phyloP scores from a whole-genome alignment of 176 grass and related monocot genomes.

The Coix lacrymajobi region DNA sequence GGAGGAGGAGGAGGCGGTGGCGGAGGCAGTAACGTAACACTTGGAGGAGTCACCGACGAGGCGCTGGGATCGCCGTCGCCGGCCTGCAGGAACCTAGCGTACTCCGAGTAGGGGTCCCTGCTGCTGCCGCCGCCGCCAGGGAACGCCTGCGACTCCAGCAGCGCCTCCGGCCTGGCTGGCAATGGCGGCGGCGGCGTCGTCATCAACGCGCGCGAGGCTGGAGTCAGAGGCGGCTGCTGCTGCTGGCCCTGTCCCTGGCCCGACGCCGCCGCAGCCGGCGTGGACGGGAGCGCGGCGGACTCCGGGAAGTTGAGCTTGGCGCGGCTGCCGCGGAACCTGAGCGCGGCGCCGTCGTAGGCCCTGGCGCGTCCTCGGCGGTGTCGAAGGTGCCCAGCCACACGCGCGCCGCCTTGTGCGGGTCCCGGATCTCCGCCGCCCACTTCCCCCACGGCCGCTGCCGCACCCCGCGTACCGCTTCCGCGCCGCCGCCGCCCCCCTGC shows the following conservation, averaged over 20 bases:
- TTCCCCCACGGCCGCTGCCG: slow-evolving; percentile 92
- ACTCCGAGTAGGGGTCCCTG: slow-evolving; percentile 3
- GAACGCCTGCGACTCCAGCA: slow-evolving; percentile 29
- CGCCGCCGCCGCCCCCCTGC: slow-evolving; percentile 12
- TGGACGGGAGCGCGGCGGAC: slow-evolving; percentile 23
- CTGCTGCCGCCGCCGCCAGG: neutral
- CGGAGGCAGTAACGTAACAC: neutral
- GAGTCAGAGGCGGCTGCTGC: neutral
- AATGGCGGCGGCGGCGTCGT: neutral
- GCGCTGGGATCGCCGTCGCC: neutral
- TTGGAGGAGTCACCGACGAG: neutral
- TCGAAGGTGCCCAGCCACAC: slow-evolving; percentile 94
- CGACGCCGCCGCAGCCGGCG: neutral
- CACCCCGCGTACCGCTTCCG: slow-evolving; percentile 68
- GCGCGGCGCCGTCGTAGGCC: slow-evolving; percentile 74
- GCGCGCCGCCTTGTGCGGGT: slow-evolving; percentile 75
- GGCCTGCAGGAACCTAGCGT: slow-evolving; percentile 14
- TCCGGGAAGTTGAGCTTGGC: slow-evolving; percentile 75
- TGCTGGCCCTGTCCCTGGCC: neutral
- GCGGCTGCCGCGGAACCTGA: slow-evolving; percentile 69
- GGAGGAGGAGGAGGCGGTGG: neutral
- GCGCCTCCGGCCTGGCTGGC: neutral
- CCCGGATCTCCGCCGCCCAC: slow-evolving; percentile 89
- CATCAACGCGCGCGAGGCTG: neutral
- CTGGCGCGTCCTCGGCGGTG: slow-evolving; percentile 76